phyloP scores from a whole-genome alignment of 805 yeast species.

The Hanseniaspora nectarophila region DNA sequence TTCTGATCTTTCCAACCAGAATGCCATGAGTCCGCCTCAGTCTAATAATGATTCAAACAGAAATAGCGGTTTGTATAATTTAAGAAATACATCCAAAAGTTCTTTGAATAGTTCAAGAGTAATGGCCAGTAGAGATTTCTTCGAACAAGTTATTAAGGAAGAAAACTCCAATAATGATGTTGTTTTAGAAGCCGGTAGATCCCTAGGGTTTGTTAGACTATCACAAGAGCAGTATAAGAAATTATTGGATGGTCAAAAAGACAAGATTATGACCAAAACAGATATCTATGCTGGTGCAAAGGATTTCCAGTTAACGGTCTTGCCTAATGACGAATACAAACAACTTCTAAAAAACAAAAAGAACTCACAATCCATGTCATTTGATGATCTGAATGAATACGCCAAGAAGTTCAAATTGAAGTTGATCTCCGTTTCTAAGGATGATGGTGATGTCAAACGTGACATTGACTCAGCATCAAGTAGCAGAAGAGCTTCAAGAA shows the following conservation, averaged over 20 bases:
- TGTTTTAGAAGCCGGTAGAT: slow-evolving; percentile 27
- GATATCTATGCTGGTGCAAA: slow-evolving; percentile 31
- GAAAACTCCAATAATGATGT: slow-evolving; percentile 23
- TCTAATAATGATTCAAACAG: slow-evolving; percentile 5
- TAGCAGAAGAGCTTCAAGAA: background rate
- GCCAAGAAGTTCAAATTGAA: slow-evolving; percentile 30
- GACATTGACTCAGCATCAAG: background rate
- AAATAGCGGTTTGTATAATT: slow-evolving; percentile 8
- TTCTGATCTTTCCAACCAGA: background rate
- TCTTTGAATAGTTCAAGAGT: slow-evolving; percentile 23
- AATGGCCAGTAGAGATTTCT: slow-evolving; percentile 28
- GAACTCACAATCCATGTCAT: slow-evolving; percentile 20
- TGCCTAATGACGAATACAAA: slow-evolving; percentile 36
- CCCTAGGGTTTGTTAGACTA: slow-evolving; percentile 28
- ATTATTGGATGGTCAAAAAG: slow-evolving; percentile 25
- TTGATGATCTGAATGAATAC: slow-evolving; percentile 26
- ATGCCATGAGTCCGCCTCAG: slow-evolving; percentile 11
- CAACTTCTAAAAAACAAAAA: slow-evolving; percentile 26
- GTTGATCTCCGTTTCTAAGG: slow-evolving; percentile 23
- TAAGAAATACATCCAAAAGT: background rate
- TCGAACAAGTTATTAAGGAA: slow-evolving; percentile 26
- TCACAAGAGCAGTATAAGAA: slow-evolving; percentile 28
- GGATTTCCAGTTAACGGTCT: slow-evolving; percentile 33
- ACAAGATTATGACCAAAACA: slow-evolving; percentile 25
- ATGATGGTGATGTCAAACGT: background rate